A percentile compares a stretch with the other conserved stretches of the same genome.
phyloP scores from a whole-genome alignment of 2,329 filamentous ascomycete genomes.

The Malbranchea cinnamomea region DNA sequence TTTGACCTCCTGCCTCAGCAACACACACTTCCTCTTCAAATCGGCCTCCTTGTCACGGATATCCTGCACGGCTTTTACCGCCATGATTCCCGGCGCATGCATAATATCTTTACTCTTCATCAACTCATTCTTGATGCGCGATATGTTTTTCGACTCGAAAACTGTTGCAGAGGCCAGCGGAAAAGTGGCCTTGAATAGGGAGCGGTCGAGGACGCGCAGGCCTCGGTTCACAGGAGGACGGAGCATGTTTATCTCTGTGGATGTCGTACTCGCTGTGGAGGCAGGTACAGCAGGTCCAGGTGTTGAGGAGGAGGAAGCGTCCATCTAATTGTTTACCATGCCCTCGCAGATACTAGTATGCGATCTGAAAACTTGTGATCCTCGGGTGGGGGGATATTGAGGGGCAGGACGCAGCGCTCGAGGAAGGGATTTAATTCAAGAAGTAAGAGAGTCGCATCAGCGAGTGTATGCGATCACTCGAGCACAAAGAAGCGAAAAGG shows the following conservation, averaged over 20 bases:
- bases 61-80: conserved; percentile 50
- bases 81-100: conserved; percentile 45
- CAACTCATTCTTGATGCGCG: conserved; percentile 52
- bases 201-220: conserved; percentile 65
- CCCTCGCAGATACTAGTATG: too few relatives aligned
- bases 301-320: conserved; percentile 3
- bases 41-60: conserved; percentile 12
- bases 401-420: too few relatives aligned
- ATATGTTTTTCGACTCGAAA: conserved; percentile 59
- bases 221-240: conserved; percentile 67
- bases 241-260: conserved; percentile 38
- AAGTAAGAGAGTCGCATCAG: too few relatives aligned
- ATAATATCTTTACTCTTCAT: conserved; percentile 52
- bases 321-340: neutral
- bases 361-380: too few relatives aligned
- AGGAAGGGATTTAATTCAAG: too few relatives aligned
- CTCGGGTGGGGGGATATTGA: too few relatives aligned
- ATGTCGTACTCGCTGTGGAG: conserved; percentile 2
- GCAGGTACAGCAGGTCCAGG: conserved; percentile 9
- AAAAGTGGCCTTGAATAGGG: conserved; percentile 65
- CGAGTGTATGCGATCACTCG: too few relatives aligned
- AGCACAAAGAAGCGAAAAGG: too few relatives aligned
- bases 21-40: conserved; percentile 28
- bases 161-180: conserved; percentile 66
- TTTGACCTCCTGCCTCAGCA: conserved; percentile 25